Percentiles rank a stretch among this genome's conserved stretches.
These are phyloP conservation scores for Salvia miltiorrhiza DNA, from an alignment of 257 asterid genomes.

Conservation along the genomic window DNA sequence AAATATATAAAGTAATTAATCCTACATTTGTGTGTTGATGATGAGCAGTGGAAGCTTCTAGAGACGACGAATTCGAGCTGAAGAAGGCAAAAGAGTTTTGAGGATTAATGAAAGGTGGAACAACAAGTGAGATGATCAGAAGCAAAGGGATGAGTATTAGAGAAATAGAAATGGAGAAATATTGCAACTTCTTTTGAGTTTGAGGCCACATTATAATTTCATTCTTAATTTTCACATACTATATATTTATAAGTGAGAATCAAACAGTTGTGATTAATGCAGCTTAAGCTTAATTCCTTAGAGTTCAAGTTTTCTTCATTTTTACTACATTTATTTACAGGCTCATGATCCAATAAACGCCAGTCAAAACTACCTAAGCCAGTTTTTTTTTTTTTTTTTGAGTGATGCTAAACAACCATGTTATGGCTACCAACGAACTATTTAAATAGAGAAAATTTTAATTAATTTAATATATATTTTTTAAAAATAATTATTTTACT, in stretches of 20 bases:
- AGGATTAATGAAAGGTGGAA: constrained; percentile 13
- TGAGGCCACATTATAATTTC: constrained; percentile 27
- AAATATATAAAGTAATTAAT: neutral
- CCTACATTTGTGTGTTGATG: constrained; percentile 9
- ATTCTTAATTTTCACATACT: too few species aligned
- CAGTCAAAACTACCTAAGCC: too few species aligned
- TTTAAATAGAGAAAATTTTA: too few species aligned
- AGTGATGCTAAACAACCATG: too few species aligned
- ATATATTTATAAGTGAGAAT: neutral
- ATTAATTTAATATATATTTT: too few species aligned
- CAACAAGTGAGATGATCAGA: constrained; percentile 21
- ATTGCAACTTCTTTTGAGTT: constrained; percentile 21
- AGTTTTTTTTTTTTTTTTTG: too few species aligned
- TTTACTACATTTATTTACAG: neutral
- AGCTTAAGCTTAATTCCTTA: constrained; percentile 2
- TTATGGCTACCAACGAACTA: too few species aligned
- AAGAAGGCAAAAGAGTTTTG: constrained; percentile 13
- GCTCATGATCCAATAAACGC: neutral
- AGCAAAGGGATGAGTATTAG: constrained; percentile 28
- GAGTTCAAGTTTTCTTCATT: neutral
- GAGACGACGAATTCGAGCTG: constrained; percentile 13
- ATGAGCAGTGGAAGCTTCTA: neutral
- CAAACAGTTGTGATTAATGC: neutral
- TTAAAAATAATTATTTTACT: too few species aligned
- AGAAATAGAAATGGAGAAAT: constrained; percentile 14